These are phyloP conservation scores for Diutina sp. DNA, from an alignment of 1,139 yeast species.

Conservation along the genomic window DNA sequence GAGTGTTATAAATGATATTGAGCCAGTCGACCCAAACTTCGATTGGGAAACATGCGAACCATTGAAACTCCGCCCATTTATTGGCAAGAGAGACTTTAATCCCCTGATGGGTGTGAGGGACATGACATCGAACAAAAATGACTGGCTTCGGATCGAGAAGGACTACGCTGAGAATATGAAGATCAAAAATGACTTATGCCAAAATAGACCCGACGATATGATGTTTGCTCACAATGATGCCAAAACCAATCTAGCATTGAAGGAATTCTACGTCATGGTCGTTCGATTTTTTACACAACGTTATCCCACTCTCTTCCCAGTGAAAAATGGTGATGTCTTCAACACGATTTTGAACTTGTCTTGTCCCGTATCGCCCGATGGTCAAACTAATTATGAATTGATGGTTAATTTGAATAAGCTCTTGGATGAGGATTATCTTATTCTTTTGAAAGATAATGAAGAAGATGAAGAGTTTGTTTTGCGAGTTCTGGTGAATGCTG, in stretches of 20 bases:
- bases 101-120: conserved; percentile 26
- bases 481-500: conserved; percentile 24
- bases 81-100: conserved; percentile 21
- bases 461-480: conserved; percentile 21
- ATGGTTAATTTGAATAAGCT: conserved; percentile 14
- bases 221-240: conserved; percentile 11
- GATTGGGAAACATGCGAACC: conserved; percentile 6
- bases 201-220: conserved; percentile 12
- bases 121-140: conserved; percentile 17
- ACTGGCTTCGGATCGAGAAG: conserved; percentile 26
- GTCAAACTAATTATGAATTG: conserved; percentile 11
- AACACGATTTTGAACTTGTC: conserved; percentile 18
- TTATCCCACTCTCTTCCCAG: conserved; percentile 21
- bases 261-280: conserved; percentile 20
- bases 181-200: conserved; percentile 12
- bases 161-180: conserved; percentile 16
- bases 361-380: conserved; percentile 13
- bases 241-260: conserved; percentile 14
- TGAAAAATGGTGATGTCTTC: conserved; percentile 7
- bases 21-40: conserved; percentile 5
- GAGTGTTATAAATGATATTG: background rate
- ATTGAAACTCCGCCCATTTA: conserved; percentile 6
- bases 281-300: conserved; percentile 15
- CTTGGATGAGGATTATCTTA: conserved; percentile 28
- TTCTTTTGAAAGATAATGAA: conserved; percentile 25